Evolutionary conservation across 106 monocot species (phyloP).

Genomic region (Cymbidium sinense): DNA sequence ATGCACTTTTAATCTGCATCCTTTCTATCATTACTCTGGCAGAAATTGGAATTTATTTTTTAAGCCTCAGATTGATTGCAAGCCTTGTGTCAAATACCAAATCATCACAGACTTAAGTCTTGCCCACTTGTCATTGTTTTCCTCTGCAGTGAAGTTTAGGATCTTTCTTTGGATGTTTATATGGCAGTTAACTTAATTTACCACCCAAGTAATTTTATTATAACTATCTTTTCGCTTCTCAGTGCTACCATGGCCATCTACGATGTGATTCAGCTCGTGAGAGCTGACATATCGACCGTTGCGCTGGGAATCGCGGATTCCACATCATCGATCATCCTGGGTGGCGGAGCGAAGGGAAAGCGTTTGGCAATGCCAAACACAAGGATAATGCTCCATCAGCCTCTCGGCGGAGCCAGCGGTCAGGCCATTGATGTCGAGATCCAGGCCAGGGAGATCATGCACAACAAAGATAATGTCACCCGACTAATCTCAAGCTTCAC

Average conservation of each 20-base stretch:
- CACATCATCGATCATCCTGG: constrained; percentile 79
- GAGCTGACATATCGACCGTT: constrained; percentile 81
- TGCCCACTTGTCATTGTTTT: too few species aligned
- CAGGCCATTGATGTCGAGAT: constrained; percentile 79
- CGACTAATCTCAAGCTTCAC: constrained; percentile 61
- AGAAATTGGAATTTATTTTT: too few species aligned
- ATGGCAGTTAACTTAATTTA: too few species aligned
- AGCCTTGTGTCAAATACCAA: too few species aligned
- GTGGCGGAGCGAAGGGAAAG: constrained; percentile 81
- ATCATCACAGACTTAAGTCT: too few species aligned
- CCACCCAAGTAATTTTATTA: too few species aligned
- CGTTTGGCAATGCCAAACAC: constrained; percentile 86
- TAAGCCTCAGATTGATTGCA: too few species aligned
- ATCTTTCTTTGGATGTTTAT: too few species aligned
- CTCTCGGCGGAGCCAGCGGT: constrained; percentile 89
- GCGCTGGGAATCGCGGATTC: constrained; percentile 84
- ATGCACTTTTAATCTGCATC: too few species aligned
- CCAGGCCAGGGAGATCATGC: constrained; percentile 78
- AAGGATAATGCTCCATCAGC: constrained; percentile 90
- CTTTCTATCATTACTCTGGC: too few species aligned
- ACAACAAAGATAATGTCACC: constrained; percentile 67
- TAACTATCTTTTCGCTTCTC: not conserved
- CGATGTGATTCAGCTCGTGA: constrained; percentile 80
- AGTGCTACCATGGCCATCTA: constrained; percentile 96
- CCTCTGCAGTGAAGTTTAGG: too few species aligned